These are phyloP conservation scores for Wickerhamomyces sp. DNA, from an alignment of 1,139 yeast species.

Conservation along the genomic window DNA sequence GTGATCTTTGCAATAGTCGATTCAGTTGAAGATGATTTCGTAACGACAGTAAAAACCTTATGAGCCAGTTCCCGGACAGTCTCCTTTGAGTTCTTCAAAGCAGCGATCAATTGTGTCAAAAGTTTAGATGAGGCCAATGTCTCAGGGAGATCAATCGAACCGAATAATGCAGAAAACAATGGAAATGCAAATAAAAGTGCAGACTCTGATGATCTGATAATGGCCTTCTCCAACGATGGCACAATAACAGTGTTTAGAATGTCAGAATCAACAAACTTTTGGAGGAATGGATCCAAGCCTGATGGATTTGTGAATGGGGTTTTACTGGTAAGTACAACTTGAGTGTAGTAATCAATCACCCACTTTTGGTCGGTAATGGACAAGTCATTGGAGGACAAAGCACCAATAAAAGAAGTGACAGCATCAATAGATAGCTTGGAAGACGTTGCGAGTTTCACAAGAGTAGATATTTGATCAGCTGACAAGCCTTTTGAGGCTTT, in stretches of 20 bases:
- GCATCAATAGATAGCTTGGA: slow-evolving; percentile 26
- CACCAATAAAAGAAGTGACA: slow-evolving; percentile 33
- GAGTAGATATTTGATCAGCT: slow-evolving; percentile 9
- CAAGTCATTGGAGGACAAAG: slow-evolving; percentile 29
- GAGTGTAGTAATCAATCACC: slow-evolving; percentile 31
- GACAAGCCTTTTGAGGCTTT: slow-evolving; percentile 8
- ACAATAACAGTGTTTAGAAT: slow-evolving; percentile 40
- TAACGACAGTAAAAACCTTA: slow-evolving; percentile 31
- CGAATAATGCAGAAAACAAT: slow-evolving; percentile 36
- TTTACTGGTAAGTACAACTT: slow-evolving; percentile 41
- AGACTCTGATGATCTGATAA: slow-evolving; percentile 76
- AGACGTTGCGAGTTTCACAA: slow-evolving; percentile 8
- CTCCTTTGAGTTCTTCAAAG: slow-evolving; percentile 70
- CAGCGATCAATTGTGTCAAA: slow-evolving; percentile 52
- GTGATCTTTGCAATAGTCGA: slow-evolving; percentile 29
- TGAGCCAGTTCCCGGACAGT: slow-evolving; percentile 51
- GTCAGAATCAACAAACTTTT: slow-evolving; percentile 37
- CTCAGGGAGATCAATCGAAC: slow-evolving; percentile 32
- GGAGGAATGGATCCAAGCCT: slow-evolving; percentile 31
- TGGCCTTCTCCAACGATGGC: slow-evolving; percentile 69
- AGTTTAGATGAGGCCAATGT: slow-evolving; percentile 45
- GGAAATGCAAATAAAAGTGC: slow-evolving; percentile 48
- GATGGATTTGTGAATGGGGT: slow-evolving; percentile 30
- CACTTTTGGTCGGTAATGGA: slow-evolving; percentile 16
- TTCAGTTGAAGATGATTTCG: slow-evolving; percentile 17